phyloP scores from a whole-genome alignment of 352 stramenopile genomes.

The Pythium periplocum region DNA sequence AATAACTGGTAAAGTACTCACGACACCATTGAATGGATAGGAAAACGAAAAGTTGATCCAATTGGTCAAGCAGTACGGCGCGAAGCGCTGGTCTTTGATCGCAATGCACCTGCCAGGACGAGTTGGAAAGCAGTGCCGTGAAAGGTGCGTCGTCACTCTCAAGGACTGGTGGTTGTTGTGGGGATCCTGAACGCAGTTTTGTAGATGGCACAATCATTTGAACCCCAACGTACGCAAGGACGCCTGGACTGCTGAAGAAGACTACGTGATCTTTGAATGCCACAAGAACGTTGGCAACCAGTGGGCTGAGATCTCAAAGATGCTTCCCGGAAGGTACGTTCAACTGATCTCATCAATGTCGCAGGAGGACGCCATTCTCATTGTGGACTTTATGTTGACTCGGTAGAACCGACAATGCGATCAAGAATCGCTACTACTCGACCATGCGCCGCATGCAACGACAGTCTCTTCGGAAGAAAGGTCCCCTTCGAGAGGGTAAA shows the following conservation, averaged over 20 bases:
- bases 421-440: slow-evolving; percentile 92
- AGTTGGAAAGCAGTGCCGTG: slow-evolving; percentile 87
- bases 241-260: slow-evolving; percentile 86
- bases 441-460: slow-evolving; percentile 87
- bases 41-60: slow-evolving; percentile 88
- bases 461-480: slow-evolving; percentile 86
- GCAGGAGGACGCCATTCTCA: too few species aligned
- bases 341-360: neutral
- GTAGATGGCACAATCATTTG: slow-evolving; percentile 86
- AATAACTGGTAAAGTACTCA: too few species aligned
- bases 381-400: slow-evolving; percentile 3
- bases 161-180: neutral
- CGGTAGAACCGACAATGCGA: slow-evolving; percentile 82
- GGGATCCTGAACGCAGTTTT: neutral
- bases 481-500: slow-evolving; percentile 70
- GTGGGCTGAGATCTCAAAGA: slow-evolving; percentile 90
- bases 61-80: slow-evolving; percentile 86
- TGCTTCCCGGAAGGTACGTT: slow-evolving; percentile 77
- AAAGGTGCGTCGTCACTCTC: slow-evolving; percentile 27
- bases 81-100: slow-evolving; percentile 88
- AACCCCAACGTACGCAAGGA: slow-evolving; percentile 86
- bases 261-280: slow-evolving; percentile 88
- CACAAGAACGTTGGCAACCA: slow-evolving; percentile 91
- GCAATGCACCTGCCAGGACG: slow-evolving; percentile 84
- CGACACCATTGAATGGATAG: neutral